A percentile compares a stretch with the other conserved stretches of the same genome.
Conservation (phyloP, 306 rosid genomes). For the Lotus japonicus region DNA sequence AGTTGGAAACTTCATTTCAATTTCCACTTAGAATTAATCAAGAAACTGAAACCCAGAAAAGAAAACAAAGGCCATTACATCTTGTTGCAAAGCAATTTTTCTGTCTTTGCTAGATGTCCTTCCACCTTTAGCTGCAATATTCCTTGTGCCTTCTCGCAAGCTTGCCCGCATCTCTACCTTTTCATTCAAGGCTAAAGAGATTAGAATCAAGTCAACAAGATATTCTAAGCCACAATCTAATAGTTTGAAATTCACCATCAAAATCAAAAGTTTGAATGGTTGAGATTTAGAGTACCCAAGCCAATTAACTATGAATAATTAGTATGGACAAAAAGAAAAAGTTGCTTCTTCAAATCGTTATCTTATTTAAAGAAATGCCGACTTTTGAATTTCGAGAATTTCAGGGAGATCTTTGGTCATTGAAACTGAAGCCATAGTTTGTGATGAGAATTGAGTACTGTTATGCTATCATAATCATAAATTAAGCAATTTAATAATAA, state of each 20-base stretch:
- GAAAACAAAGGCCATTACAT: slow-evolving; percentile 36
- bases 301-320: neutral
- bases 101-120: slow-evolving; percentile 42
- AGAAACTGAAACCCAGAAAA: neutral
- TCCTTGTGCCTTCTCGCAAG: slow-evolving; percentile 23
- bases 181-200: slow-evolving; percentile 30
- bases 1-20: slow-evolving; percentile 12
- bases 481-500: slow-evolving; percentile 5
- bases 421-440: slow-evolving; percentile 30
- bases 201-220: slow-evolving; percentile 10
- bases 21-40: neutral
- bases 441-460: slow-evolving; percentile 23
- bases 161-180: slow-evolving; percentile 57
- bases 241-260: slow-evolving; percentile 2
- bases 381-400: slow-evolving; percentile 9
- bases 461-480: slow-evolving; percentile 19
- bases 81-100: slow-evolving; percentile 74
- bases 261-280: neutral
- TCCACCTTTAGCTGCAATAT: slow-evolving; percentile 34
- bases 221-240: neutral
- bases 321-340: too few relatives aligned
- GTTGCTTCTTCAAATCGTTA: neutral
- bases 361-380: neutral
- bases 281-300: neutral
- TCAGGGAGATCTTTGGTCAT: slow-evolving; percentile 31